A percentile compares a stretch with the other conserved stretches of the same genome.
Conservation (phyloP, 2,329 filamentous ascomycete genomes). For the Thelonectria blattea region DNA sequence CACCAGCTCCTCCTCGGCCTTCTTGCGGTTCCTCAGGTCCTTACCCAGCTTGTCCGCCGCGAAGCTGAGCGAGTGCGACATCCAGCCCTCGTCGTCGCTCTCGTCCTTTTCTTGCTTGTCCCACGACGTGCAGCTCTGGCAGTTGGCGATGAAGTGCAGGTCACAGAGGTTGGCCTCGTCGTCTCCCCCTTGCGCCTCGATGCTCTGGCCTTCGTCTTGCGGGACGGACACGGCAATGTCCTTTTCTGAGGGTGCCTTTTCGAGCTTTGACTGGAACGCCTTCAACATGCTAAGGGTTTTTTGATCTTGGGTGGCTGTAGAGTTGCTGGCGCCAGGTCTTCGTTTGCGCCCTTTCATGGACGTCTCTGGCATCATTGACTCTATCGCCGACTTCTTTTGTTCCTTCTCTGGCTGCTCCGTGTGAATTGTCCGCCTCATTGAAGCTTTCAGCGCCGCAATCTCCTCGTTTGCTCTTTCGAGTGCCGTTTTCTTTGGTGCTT, state of each 20-base stretch:
- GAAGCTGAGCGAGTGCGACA: conserved; percentile 84
- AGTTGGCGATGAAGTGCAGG: conserved; percentile 93
- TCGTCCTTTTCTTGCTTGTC: conserved; percentile 68
- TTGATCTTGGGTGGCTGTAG: conserved; percentile 62
- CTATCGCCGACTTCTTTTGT: conserved; percentile 70
- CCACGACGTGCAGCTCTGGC: conserved; percentile 89
- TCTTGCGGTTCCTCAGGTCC: conserved; percentile 86
- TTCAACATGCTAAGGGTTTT: conserved; percentile 74
- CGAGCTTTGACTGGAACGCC: conserved; percentile 80
- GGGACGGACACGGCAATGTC: conserved; percentile 30
- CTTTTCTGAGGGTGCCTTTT: conserved; percentile 54
- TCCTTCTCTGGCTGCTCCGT: conserved; percentile 55
- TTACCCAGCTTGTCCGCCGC: conserved; percentile 91
- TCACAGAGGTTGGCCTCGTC: conserved; percentile 84
- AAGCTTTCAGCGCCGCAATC: conserved; percentile 80
- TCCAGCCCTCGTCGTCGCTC: conserved; percentile 75
- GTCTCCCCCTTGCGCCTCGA: conserved; percentile 46
- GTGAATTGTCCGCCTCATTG: conserved; percentile 72
- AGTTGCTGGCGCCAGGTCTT: conserved; percentile 60
- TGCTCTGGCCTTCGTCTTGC: conserved; percentile 36
- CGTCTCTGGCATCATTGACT: conserved; percentile 75
- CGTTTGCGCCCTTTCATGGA: conserved; percentile 75
- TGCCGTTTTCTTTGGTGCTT: conserved; percentile 52
- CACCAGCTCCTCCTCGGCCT: conserved; percentile 88
- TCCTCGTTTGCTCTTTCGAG: conserved; percentile 79